Conservation (phyloP, 2,329 filamentous ascomycete species). For the Gaeumannomyces tritici region DNA sequence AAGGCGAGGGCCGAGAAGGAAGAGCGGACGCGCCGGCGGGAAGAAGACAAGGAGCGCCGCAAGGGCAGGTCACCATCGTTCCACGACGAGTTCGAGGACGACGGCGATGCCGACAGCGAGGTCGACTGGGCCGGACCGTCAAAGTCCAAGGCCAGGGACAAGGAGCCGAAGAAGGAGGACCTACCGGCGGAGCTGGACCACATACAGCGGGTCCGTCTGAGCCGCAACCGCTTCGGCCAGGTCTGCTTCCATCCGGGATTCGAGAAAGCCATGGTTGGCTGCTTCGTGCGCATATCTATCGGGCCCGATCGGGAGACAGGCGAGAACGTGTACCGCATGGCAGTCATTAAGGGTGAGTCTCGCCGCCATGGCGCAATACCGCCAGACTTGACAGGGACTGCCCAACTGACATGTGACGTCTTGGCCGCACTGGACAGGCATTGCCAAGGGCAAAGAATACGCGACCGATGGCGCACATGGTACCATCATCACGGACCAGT, state of each 20-base stretch:
- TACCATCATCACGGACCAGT: constrained; percentile 81
- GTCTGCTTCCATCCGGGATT: constrained; percentile 93
- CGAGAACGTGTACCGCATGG: constrained; percentile 77
- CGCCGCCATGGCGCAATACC: too few species aligned
- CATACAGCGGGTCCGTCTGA: constrained; percentile 74
- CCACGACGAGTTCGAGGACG: constrained; percentile 32
- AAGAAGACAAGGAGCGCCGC: constrained; percentile 50
- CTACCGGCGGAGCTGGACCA: constrained; percentile 63
- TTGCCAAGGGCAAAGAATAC: constrained; percentile 72
- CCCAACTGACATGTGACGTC: not conserved
- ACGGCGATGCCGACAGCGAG: constrained; percentile 66
- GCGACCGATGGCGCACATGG: constrained; percentile 67
- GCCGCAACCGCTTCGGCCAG: constrained; percentile 76
- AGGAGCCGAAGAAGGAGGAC: constrained; percentile 52
- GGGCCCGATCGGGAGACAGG: constrained; percentile 66
- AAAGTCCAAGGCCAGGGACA: constrained; percentile 33
- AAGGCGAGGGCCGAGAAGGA: constrained; percentile 54
- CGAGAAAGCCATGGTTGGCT: constrained; percentile 69
- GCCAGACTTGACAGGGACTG: not conserved
- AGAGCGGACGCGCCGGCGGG: constrained; percentile 52
- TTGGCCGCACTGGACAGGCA: constrained; percentile 39
- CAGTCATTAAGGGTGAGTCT: constrained; percentile 66
- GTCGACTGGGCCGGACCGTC: constrained; percentile 59
- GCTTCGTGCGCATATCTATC: constrained; percentile 77
- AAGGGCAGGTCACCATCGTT: constrained; percentile 25